Conservation (phyloP, 225 moss, liverwort and hornwort species). For the Bryum argenteum region DNA sequence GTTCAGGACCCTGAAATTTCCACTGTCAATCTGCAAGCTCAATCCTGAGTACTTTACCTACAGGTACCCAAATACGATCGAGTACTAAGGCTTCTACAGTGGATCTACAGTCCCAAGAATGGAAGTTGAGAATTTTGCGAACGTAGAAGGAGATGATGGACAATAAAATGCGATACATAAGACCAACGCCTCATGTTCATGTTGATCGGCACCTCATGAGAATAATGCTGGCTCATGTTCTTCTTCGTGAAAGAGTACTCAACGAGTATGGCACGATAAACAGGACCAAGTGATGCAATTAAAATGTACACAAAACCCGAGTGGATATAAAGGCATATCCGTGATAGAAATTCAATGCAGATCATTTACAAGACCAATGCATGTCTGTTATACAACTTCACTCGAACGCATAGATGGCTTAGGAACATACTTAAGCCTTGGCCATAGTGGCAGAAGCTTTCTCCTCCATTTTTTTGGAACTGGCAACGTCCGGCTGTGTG, state of each 20-base stretch:
- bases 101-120: too few species aligned
- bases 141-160: too few species aligned
- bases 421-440: slow-evolving; percentile 26
- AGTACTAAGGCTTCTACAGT: too few species aligned
- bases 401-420: slow-evolving; percentile 28
- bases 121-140: too few species aligned
- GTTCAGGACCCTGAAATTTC: neutral
- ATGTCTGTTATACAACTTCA: slow-evolving; percentile 37
- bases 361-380: slow-evolving; percentile 41
- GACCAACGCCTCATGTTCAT: too few species aligned
- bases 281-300: slow-evolving; percentile 9
- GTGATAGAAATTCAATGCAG: slow-evolving; percentile 30
- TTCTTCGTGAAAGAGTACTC: neutral
- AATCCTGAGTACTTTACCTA: neutral
- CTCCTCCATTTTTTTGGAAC: slow-evolving; percentile 51
- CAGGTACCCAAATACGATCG: too few species aligned
- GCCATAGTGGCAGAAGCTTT: slow-evolving; percentile 34
- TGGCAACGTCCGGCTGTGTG: slow-evolving; percentile 44
- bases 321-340: neutral
- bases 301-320: slow-evolving; percentile 14
- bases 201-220: neutral
- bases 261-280: slow-evolving; percentile 7
- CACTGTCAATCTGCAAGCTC: neutral
- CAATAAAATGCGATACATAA: too few species aligned
- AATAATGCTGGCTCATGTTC: neutral